Evolutionary conservation across 2,329 filamentous ascomycete genomes (phyloP), one percentile per base, ranked within the genome.

Genomic region (Trichoderma cornu-damae): DNA sequence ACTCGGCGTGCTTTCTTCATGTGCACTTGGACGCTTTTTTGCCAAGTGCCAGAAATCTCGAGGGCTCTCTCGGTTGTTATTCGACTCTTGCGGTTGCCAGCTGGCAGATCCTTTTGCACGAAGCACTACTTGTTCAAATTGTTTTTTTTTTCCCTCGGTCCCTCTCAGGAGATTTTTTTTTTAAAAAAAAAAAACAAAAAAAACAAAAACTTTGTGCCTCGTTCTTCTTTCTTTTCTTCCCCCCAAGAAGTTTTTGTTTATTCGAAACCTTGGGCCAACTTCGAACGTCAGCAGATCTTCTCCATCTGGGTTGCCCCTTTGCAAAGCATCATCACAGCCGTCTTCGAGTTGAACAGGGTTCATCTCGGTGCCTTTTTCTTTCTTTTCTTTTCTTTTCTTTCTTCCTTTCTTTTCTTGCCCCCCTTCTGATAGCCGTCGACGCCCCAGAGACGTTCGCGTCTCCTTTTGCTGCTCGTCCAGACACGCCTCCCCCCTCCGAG

Each of bases 11-110:
- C 2, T n/a, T n/a, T n/a, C n/a, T n/a, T 4, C 22, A 11, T 46
- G 11, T 12, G 51, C 42, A 9, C 34, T 26, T 14, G 6, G 22
- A 37, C 16, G 16, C 28, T 38, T 47, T 8, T 32, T 37, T 47
- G 51, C 42, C 42, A 55, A 55, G 40, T 55, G 51, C 38, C 42
- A 38, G 12, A 30, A 37, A n/a, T 22, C 16, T 38, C 12, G 42
- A n/a, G 4, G 16, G 18, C 12, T 28, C 12, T 46, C 3, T 22
- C 26, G 9, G n/a, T 30, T 32, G 42, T 30, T 18, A 4, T 8
- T 38, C 37, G 42, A 46, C 12, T n/a, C 4, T 54, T 34, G n/a
- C 9, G 8, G 16, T 1, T 47, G 42, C 42, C 51, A 55, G 51
- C 51, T 55, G 51, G 35, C 51, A 55, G 8, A 12, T n/a, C n/a